Conservation (phyloP, 441 rosid genomes). For the Gossypium davidsonii region DNA sequence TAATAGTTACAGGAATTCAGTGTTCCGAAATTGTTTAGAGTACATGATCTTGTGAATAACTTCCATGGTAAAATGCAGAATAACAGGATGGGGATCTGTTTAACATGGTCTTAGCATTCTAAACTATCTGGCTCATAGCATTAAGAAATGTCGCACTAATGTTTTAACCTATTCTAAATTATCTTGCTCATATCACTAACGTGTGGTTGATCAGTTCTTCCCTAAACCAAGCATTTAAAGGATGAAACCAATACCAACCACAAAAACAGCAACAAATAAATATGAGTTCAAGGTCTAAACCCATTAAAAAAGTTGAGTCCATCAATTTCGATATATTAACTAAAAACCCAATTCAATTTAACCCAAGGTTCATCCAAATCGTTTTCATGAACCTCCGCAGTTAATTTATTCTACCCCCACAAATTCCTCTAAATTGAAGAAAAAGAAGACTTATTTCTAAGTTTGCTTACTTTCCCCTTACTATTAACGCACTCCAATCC, state of each 20-base stretch:
- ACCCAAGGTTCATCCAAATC: background rate
- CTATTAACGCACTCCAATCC: slow-evolving; percentile 55
- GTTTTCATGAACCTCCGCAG: background rate
- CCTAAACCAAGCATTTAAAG: background rate
- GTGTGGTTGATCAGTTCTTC: background rate
- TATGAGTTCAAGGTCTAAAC: background rate
- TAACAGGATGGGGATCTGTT: background rate
- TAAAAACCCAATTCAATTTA: background rate
- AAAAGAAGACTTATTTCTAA: slow-evolving; percentile 36
- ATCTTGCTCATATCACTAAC: background rate
- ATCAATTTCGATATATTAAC: background rate
- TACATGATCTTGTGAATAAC: background rate
- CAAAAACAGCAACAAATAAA: background rate
- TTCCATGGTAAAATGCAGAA: background rate
- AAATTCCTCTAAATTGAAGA: slow-evolving; percentile 40
- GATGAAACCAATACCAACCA: background rate
- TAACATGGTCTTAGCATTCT: background rate
- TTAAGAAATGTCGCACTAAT: background rate
- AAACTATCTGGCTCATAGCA: background rate
- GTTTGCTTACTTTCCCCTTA: slow-evolving; percentile 21
- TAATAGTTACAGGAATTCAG: background rate
- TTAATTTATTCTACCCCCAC: background rate
- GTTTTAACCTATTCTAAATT: background rate
- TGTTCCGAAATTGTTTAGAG: background rate
- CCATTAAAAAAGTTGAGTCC: background rate